Evolutionary conservation across 768 basidiomycete genomes (phyloP), one percentile per base, ranked within the genome.

Genomic region (Lentinula detonsa): DNA sequence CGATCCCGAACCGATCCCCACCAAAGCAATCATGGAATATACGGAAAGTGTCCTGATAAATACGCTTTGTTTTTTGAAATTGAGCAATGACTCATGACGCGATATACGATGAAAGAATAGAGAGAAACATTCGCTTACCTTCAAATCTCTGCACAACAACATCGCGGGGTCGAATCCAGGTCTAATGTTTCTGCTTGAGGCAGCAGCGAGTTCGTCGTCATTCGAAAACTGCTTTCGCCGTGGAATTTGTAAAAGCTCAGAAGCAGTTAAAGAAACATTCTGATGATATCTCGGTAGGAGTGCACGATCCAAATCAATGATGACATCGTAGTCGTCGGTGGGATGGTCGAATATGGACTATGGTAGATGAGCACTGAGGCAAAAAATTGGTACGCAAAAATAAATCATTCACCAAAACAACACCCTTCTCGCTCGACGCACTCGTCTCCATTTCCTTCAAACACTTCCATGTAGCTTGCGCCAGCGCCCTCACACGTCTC

Each of bases 321-420:
- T 65, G 65, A 98, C 81, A 66, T 97, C 89, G 68, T 97, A 99
- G 67, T 95, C 90, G 2, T 84, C 77, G 2, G 84, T 82, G 0
- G 95, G 91, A 65, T 96, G 93, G 9, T 83, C 75, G 75, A 98
- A 97, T 57, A 98, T 78, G n/a, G 82, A 76, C 95, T 96, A 65
- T 5, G 9, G n/a, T 8, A 9, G n/a, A 23, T 21, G 42, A 34
- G 15, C 33, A 48, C 21, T 5, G 63, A 59, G 39, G 23, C 23
- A 60, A 33, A 11, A 49, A 65, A 28, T 18, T 46, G 31, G 43
- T 40, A 35, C 10, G 7, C n/a, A 13, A 52, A 52, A 31, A 46
- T 34, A 18, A 39, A 49, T 23, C 23, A 4, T 8, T 60, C 49
- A 51, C 67, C 54, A 76, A 50, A 43, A 93, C 91, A 79, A 83